These are phyloP conservation scores for Breynia disticha DNA, from an alignment of 441 rosid species.

Conservation along the genomic window DNA sequence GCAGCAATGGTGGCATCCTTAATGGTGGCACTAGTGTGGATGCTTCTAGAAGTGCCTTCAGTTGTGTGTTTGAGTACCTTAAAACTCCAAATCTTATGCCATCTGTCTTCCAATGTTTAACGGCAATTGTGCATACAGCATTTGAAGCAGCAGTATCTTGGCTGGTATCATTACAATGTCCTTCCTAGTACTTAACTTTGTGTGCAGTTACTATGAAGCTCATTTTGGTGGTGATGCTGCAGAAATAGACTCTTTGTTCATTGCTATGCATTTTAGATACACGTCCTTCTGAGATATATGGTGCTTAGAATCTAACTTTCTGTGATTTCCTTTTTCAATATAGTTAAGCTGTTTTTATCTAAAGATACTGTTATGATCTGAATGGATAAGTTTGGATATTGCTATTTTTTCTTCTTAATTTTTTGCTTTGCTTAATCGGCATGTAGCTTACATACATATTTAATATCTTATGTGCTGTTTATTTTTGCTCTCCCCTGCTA, in stretches of 20 bases:
- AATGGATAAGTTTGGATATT: no score
- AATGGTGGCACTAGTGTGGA: conserved; percentile 60
- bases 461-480: background rate
- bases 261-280: background rate
- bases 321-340: no score
- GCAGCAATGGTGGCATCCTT: conserved; percentile 96
- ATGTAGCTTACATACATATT: no score
- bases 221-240: no score
- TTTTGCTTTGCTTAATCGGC: no score
- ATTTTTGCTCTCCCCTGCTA: background rate
- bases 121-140: conserved; percentile 84
- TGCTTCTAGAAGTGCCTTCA: conserved; percentile 90
- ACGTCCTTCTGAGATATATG: no score
- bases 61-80: conserved; percentile 92
- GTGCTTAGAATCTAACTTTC: no score
- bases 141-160: conserved; percentile 86
- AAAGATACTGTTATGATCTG: no score
- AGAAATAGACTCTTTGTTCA: background rate
- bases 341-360: no score
- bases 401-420: no score
- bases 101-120: conserved; percentile 86
- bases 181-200: conserved; percentile 1
- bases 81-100: conserved; percentile 91
- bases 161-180: conserved; percentile 52
- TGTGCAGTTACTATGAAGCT: background rate